Base-by-base conservation (phyloP, 148 eudicot species). In the Pouteria glomerata region DNA sequence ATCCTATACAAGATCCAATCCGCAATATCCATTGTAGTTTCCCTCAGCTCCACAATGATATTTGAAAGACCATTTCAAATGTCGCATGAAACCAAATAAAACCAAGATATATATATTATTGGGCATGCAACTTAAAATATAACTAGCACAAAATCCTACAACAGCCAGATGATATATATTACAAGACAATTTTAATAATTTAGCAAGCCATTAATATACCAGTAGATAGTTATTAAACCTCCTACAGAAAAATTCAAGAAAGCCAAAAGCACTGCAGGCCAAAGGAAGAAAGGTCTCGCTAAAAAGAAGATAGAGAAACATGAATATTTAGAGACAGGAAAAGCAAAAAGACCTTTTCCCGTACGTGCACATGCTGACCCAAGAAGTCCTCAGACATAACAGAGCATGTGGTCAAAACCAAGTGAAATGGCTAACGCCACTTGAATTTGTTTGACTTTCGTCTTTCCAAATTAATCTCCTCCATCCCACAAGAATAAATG, bases 71-170 rank as follows among this genome's bases (percentile, higher is more conserved):
- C n/a, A n/a, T n/a, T n/a, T n/a, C n/a, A n/a, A n/a, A n/a, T n/a
- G n/a, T n/a, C n/a, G n/a, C n/a, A n/a, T n/a, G n/a, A n/a, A n/a
- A n/a, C n/a, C n/a, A n/a, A n/a, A n/a, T n/a, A n/a, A n/a, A n/a
- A n/a, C n/a, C n/a, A n/a, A n/a, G n/a, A n/a, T n/a, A n/a, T n/a
- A n/a, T n/a, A n/a, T n/a, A n/a, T 23, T 23, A 6, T 1, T 29
- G 19, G 41, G 18, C 0, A 29, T 27, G 21, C 21, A 66, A 24
- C 12, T 16, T 26, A 66, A 29, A 26, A 6, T 48, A 66, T 30
- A 39, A 48, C 30, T 12, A 66, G 56, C 70, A 48, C 70, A 24
- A 48, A 66, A 47, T 66, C 57, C 53, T 66, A 57, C 39, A 27
- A 41, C n/a, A 66, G 48, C 19, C 30, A 68, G 14, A 68, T n/a